Conservation (phyloP, 2,329 filamentous ascomycete genomes). For the Fusarium sp. region DNA sequence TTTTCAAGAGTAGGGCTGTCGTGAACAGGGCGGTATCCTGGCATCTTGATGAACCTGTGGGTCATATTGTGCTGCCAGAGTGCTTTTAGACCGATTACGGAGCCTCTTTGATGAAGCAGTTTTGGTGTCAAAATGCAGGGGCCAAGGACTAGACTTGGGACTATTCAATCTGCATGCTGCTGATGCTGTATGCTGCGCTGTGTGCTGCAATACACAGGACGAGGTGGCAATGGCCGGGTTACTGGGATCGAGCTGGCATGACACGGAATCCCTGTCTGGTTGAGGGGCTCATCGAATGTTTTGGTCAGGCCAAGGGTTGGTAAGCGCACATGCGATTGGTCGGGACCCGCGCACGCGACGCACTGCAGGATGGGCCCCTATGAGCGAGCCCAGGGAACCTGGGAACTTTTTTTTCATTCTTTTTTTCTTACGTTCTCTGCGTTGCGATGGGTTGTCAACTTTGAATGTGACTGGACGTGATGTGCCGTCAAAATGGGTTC, state of each 20-base stretch:
- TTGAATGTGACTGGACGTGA: not conserved
- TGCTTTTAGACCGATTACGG: not conserved
- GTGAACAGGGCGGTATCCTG: constrained; percentile 1
- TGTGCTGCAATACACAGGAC: not conserved
- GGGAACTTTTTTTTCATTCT: constrained; percentile 10
- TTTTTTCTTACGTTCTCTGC: not conserved
- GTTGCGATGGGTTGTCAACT: not conserved
- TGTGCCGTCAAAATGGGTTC: not conserved
- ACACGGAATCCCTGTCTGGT: constrained; percentile 17
- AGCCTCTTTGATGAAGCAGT: not conserved
- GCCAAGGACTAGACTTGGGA: not conserved
- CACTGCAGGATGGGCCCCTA: constrained; percentile 18
- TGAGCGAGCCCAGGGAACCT: constrained; percentile 2
- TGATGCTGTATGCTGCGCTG: not conserved
- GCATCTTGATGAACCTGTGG: constrained; percentile 5
- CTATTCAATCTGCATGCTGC: not conserved
- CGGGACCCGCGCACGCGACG: constrained; percentile 22
- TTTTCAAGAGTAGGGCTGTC: not conserved
- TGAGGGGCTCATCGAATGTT: constrained; percentile 35
- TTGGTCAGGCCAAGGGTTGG: constrained; percentile 23
- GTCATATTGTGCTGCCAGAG: not conserved
- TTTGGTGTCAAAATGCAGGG: not conserved
- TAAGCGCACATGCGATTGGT: constrained; percentile 25
- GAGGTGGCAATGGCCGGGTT: not conserved
- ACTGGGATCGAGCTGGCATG: constrained; percentile 8